Evolutionary conservation across 495 filamentous ascomycete genomes (phyloP).

Genomic region (Choiromyces venosus): DNA sequence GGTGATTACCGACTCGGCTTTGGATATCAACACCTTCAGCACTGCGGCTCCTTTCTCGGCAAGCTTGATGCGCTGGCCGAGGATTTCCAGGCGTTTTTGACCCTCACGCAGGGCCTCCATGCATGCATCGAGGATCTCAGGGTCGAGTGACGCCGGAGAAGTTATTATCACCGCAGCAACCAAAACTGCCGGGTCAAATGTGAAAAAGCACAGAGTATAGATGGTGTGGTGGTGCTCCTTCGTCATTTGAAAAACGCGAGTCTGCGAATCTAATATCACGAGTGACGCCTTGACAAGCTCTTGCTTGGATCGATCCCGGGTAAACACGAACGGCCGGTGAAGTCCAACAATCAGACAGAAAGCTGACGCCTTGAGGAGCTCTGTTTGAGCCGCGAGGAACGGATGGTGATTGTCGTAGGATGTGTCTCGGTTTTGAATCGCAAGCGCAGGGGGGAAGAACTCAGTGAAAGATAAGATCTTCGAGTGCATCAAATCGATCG

Average conservation of each 20-base stretch:
- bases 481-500: conserved; percentile 53
- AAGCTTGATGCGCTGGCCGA: conserved; percentile 36
- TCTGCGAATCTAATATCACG: conserved; percentile 53
- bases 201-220: conserved; percentile 42
- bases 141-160: conserved; percentile 27
- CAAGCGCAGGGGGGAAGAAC: conserved; percentile 51
- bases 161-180: conserved; percentile 51
- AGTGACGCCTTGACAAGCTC: conserved; percentile 54
- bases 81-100: conserved; percentile 30
- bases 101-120: conserved; percentile 30
- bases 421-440: conserved; percentile 53
- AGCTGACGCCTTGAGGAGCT: conserved; percentile 48
- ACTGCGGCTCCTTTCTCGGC: conserved; percentile 40
- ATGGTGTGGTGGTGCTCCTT: conserved; percentile 53
- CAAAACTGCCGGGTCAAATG: conserved; percentile 59
- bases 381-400: conserved; percentile 51
- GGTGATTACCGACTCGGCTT: conserved; percentile 28
- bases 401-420: conserved; percentile 50
- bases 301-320: conserved; percentile 48
- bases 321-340: conserved; percentile 60
- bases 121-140: conserved; percentile 29
- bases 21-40: conserved; percentile 35
- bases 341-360: conserved; percentile 56
- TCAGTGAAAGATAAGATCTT: conserved; percentile 48
- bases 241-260: conserved; percentile 49